Evolutionary conservation across 148 eudicot genomes (phyloP).

Genomic region (Nyssa sinensis): DNA sequence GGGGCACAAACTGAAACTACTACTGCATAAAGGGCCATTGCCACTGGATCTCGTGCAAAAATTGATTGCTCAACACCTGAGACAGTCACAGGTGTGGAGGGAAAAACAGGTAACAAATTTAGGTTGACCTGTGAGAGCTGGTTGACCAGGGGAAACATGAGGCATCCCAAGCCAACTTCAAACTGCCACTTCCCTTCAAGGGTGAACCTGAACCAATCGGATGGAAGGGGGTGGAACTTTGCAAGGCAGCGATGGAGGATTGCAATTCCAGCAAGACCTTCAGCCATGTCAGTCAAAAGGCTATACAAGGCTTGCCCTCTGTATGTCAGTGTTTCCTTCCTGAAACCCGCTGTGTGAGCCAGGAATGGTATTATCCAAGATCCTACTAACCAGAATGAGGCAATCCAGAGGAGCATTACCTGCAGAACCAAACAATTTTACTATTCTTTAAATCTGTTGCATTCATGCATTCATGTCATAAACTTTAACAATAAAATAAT

Average conservation of each 20-base stretch:
- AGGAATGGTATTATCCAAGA: slow-evolving; percentile 81
- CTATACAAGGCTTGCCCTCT: slow-evolving; percentile 83
- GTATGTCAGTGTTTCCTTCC: slow-evolving; percentile 60
- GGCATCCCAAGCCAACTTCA: slow-evolving; percentile 72
- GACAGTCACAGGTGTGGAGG: slow-evolving; percentile 60
- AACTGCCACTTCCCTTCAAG: slow-evolving; percentile 65
- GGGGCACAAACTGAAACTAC: slow-evolving; percentile 82
- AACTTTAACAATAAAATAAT: slow-evolving; percentile 1
- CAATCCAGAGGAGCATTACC: slow-evolving; percentile 77
- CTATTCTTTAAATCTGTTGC: not conserved
- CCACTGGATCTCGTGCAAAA: slow-evolving; percentile 68
- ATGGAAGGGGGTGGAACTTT: slow-evolving; percentile 63
- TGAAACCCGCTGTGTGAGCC: slow-evolving; percentile 64
- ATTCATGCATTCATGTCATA: not conserved
- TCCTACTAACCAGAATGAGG: slow-evolving; percentile 70
- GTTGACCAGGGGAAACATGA: slow-evolving; percentile 77
- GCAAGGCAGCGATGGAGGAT: slow-evolving; percentile 67
- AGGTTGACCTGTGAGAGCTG: slow-evolving; percentile 73
- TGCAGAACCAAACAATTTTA: slow-evolving; percentile 27
- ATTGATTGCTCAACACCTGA: slow-evolving; percentile 86
- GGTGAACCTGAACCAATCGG: slow-evolving; percentile 68
- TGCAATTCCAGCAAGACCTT: slow-evolving; percentile 72
- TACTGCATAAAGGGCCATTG: slow-evolving; percentile 60
- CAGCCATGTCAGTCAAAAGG: slow-evolving; percentile 65
- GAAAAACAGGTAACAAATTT: slow-evolving; percentile 53